A percentile compares a stretch with the other conserved stretches of the same genome.
Evolutionary conservation across 2,329 filamentous ascomycete genomes (phyloP).

Genomic region (Alternaria ethzedia): DNA sequence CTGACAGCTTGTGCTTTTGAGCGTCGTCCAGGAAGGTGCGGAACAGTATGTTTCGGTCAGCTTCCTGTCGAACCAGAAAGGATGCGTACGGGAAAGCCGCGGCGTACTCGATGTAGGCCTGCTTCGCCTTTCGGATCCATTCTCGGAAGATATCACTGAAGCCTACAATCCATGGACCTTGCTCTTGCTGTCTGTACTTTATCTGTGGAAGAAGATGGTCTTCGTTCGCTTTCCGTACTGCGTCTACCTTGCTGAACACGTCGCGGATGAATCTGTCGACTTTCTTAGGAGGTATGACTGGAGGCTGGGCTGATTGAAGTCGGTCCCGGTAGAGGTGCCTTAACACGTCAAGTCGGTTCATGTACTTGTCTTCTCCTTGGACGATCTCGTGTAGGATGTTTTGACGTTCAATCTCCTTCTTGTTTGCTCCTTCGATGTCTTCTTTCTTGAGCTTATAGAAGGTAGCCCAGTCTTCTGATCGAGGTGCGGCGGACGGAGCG

Average conservation of each 20-base stretch:
- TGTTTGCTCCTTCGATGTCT: constrained; percentile 71
- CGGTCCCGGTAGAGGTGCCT: constrained; percentile 85
- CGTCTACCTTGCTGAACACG: constrained; percentile 91
- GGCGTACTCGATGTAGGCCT: constrained; percentile 90
- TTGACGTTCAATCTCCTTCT: constrained; percentile 90
- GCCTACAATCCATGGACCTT: constrained; percentile 90
- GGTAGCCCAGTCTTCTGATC: constrained; percentile 83
- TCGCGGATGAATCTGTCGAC: constrained; percentile 79
- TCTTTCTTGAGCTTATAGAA: constrained; percentile 87
- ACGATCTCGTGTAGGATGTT: constrained; percentile 96
- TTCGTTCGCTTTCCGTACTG: constrained; percentile 88
- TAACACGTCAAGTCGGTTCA: constrained; percentile 86
- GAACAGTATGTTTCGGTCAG: constrained; percentile 85
- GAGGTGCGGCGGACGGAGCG: constrained; percentile 68
- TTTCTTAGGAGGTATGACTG: constrained; percentile 80
- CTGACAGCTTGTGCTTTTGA: constrained; percentile 77
- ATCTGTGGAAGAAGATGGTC: constrained; percentile 90
- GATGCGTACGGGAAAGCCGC: constrained; percentile 83
- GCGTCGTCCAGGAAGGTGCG: constrained; percentile 82
- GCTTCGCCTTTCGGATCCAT: constrained; percentile 94
- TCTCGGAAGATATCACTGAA: constrained; percentile 98
- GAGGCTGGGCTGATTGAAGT: constrained; percentile 73
- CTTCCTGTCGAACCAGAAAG: constrained; percentile 82
- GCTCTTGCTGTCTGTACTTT: constrained; percentile 95
- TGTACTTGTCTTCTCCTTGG: constrained; percentile 88